These are phyloP conservation scores for Infundibulicybe gibba DNA, from an alignment of 768 basidiomycete genomes.

Conservation along the genomic window DNA sequence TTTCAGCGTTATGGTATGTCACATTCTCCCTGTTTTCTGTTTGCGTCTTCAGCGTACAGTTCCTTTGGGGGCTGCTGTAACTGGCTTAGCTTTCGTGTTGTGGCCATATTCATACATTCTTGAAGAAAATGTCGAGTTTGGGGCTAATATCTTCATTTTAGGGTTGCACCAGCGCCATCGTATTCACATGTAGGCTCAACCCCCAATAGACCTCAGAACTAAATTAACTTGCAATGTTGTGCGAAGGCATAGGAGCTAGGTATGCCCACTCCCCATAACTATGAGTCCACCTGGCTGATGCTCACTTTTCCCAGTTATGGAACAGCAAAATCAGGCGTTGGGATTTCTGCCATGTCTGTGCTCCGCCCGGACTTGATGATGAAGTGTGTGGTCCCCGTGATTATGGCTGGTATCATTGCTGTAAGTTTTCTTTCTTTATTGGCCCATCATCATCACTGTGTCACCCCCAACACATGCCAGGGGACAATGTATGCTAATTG, in stretches of 20 bases:
- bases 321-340: slow-evolving; percentile 98
- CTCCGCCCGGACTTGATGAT: slow-evolving; percentile 97
- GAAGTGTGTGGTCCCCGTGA: slow-evolving; percentile 95
- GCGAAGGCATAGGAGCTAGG: slow-evolving; percentile 82
- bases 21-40: neutral
- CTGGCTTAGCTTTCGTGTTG: slow-evolving; percentile 1
- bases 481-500: neutral
- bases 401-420: slow-evolving; percentile 99
- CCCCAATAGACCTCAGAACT: no score
- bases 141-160: slow-evolving; percentile 20
- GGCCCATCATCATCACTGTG: neutral
- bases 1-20: slow-evolving; percentile 91
- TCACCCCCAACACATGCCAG: neutral
- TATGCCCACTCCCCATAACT: slow-evolving; percentile 26
- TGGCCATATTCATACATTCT: no score
- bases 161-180: slow-evolving; percentile 96
- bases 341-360: slow-evolving; percentile 97
- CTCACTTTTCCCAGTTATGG: slow-evolving; percentile 75
- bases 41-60: slow-evolving; percentile 1
- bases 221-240: slow-evolving; percentile 6
- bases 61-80: neutral
- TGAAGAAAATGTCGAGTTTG: no score
- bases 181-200: slow-evolving; percentile 85
- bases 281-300: slow-evolving; percentile 11
- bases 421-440: slow-evolving; percentile 50